A percentile compares a stretch with the other conserved stretches of the same genome.
Conservation (phyloP, 1,139 yeast genomes). For the Spencermartinsiella ligniputridi region DNA sequence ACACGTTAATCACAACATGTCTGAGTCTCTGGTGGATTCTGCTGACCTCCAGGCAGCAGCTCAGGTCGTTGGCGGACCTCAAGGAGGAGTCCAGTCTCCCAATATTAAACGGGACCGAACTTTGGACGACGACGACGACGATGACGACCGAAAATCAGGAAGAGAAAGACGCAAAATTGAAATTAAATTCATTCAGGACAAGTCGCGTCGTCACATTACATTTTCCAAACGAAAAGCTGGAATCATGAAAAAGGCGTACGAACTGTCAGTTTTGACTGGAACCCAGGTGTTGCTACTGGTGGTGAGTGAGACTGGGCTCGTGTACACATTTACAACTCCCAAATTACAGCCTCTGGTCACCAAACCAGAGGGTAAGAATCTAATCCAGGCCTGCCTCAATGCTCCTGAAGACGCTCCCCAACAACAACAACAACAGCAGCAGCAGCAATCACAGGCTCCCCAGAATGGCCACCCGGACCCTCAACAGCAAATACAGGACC, state of each 20-base stretch:
- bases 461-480: slow-evolving; percentile 2
- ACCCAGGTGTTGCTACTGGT: slow-evolving; percentile 92
- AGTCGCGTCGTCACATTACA: slow-evolving; percentile 95
- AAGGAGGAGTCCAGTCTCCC: slow-evolving; percentile 10
- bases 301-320: slow-evolving; percentile 95
- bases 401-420: slow-evolving; percentile 59
- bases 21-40: slow-evolving; percentile 17
- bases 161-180: slow-evolving; percentile 96
- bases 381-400: slow-evolving; percentile 93
- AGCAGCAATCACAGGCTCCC: slow-evolving; percentile 13
- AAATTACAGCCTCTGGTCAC: slow-evolving; percentile 96
- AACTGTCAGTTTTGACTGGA: slow-evolving; percentile 90
- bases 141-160: slow-evolving; percentile 59
- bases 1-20: no score
- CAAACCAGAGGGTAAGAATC: slow-evolving; percentile 92
- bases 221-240: slow-evolving; percentile 98
- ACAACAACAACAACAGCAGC: slow-evolving; percentile 12
- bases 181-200: slow-evolving; percentile 94
- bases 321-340: slow-evolving; percentile 97
- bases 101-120: slow-evolving; percentile 22
- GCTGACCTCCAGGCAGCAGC: slow-evolving; percentile 13
- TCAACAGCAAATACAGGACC: slow-evolving; percentile 12
- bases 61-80: slow-evolving; percentile 10
- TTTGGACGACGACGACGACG: slow-evolving; percentile 57
- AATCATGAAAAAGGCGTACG: slow-evolving; percentile 97